Evolutionary conservation across 345 rosid genomes (phyloP).

Genomic region (Sisymbrium altissimum): DNA sequence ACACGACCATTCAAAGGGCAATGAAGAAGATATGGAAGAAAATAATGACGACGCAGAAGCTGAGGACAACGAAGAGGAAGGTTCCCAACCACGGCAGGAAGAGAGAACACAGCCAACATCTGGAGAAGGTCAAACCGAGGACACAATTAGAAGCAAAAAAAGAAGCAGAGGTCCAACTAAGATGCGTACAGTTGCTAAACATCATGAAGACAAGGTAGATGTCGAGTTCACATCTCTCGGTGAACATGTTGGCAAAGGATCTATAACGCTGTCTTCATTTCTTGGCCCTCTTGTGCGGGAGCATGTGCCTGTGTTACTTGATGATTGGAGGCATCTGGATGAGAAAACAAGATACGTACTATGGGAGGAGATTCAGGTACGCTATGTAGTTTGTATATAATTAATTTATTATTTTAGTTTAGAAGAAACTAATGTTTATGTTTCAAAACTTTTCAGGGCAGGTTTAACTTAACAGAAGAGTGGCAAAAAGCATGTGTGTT

Average conservation of each 20-base stretch:
- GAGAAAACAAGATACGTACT: background rate
- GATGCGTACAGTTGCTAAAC: slow-evolving; percentile 1
- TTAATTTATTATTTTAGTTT: too few species aligned
- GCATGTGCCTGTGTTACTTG: background rate
- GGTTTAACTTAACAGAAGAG: background rate
- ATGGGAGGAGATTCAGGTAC: background rate
- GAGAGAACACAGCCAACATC: background rate
- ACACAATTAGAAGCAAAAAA: background rate
- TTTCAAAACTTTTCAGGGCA: background rate
- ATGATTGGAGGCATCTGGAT: background rate
- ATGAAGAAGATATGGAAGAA: too few species aligned
- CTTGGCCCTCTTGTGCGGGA: background rate
- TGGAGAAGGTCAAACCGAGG: background rate
- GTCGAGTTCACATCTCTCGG: background rate
- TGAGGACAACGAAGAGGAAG: too few species aligned
- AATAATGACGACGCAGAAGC: too few species aligned
- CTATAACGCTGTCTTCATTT: background rate
- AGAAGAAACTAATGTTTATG: background rate
- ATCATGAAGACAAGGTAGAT: background rate
- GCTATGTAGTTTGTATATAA: background rate
- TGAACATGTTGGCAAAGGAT: background rate
- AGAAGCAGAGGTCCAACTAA: background rate
- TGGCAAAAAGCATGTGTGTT: background rate
- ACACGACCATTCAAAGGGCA: too few species aligned
- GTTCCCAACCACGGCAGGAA: too few species aligned